These are phyloP conservation scores for Rhytidiadelphus loreus DNA, from an alignment of 225 moss, liverwort and hornwort genomes.

Conservation along the genomic window DNA sequence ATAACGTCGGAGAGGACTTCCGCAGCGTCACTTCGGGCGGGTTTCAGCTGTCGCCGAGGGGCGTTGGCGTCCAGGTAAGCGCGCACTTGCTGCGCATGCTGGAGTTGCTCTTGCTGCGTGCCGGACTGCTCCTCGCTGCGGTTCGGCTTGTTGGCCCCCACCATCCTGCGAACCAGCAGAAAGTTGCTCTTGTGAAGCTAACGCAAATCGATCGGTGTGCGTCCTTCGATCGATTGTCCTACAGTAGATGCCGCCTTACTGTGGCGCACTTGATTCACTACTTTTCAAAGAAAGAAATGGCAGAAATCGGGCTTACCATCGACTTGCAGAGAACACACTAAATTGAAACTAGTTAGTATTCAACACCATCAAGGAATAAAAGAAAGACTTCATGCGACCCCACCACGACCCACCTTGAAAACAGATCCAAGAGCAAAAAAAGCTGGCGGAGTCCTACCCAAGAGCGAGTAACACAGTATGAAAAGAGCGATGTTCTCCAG, in stretches of 20 bases:
- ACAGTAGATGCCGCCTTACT: neutral
- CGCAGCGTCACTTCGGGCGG: slow-evolving; percentile 34
- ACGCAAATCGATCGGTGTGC: neutral
- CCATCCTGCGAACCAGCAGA: slow-evolving; percentile 1
- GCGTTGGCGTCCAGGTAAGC: slow-evolving; percentile 11
- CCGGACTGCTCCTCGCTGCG: slow-evolving; percentile 25
- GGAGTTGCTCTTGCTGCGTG: slow-evolving; percentile 11
- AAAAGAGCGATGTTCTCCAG: neutral
- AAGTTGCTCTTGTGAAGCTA: neutral
- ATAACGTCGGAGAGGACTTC: neutral
- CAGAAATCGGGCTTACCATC: neutral
- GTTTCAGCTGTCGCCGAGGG: slow-evolving; percentile 28
- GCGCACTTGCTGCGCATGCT: neutral
- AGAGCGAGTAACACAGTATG: neutral
- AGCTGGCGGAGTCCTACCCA: neutral
- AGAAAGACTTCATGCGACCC: neutral
- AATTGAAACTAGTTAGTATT: neutral
- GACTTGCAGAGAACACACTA: neutral
- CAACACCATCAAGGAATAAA: neutral
- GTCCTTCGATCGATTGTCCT: neutral
- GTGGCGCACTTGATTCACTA: neutral
- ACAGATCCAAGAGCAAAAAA: neutral
- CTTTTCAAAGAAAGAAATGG: neutral
- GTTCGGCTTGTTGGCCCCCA: slow-evolving; percentile 22
- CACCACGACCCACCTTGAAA: neutral